A percentile compares a stretch with the other conserved stretches of the same genome.
Evolutionary conservation across 208 protist genomes (phyloP).

Genomic region (Angomonas deanei): DNA sequence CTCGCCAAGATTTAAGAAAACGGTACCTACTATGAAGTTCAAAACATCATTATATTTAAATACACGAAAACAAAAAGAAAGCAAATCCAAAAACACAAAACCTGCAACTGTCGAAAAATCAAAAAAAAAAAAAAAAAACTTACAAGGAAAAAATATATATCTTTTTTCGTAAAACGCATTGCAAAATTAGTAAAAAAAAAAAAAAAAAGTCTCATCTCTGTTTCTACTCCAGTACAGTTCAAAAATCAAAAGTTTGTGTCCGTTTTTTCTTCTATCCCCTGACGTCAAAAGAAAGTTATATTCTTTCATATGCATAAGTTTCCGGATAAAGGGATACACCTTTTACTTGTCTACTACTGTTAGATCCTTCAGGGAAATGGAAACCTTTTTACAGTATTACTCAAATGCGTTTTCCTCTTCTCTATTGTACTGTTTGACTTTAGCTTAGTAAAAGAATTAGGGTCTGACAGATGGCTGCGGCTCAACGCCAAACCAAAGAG

Average conservation of each 20-base stretch:
- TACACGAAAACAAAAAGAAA: constrained; percentile 5
- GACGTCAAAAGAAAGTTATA: too few relatives aligned
- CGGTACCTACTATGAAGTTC: neutral
- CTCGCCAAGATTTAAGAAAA: constrained; percentile 26
- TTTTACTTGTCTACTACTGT: too few relatives aligned
- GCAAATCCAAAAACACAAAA: neutral
- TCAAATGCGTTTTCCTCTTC: too few relatives aligned
- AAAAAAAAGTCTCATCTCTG: neutral
- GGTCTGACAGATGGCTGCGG: constrained; percentile 22
- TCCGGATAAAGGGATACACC: too few relatives aligned
- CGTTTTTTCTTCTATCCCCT: too few relatives aligned
- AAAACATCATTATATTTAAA: constrained; percentile 1
- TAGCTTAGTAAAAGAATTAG: neutral
- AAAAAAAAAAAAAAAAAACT: neutral
- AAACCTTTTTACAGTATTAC: too few relatives aligned
- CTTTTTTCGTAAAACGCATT: neutral
- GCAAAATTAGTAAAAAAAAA: constrained; percentile 11
- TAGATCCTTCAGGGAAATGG: too few relatives aligned
- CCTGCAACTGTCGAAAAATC: neutral
- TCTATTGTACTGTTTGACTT: too few relatives aligned
- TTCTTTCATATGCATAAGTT: too few relatives aligned
- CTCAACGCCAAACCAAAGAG: constrained; percentile 34
- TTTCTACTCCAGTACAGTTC: neutral
- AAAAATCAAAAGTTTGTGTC: too few relatives aligned
- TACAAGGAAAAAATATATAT: neutral